Conservation (phyloP, 2,329 filamentous ascomycete species). For the Akanthomyces uredinophilus region DNA sequence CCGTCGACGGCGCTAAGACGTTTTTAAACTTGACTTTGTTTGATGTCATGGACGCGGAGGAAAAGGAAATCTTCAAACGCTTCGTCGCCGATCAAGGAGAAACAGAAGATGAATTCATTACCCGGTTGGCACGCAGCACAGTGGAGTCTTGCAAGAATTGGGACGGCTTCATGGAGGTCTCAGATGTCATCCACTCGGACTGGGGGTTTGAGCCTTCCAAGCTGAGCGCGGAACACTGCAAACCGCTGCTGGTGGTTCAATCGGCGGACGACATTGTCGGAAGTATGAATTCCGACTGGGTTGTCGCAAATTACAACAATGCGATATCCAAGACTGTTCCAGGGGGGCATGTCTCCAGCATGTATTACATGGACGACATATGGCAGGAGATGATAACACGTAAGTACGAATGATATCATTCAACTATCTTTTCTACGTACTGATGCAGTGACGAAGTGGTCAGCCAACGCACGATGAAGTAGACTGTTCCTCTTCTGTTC, state of each 20-base stretch:
- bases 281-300: conserved; percentile 18
- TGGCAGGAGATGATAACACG: conserved; percentile 16
- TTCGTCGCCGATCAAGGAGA: conserved; percentile 11
- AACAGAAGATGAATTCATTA: conserved; percentile 15
- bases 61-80: conserved; percentile 10
- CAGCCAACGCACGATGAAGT: neutral
- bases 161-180: conserved; percentile 23
- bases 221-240: conserved; percentile 18
- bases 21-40: conserved; percentile 17
- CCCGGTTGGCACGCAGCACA: conserved; percentile 11
- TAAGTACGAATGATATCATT: neutral
- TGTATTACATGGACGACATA: conserved; percentile 21
- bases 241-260: conserved; percentile 19
- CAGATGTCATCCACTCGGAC: conserved; percentile 21
- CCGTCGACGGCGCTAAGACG: conserved; percentile 15
- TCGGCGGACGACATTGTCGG: conserved; percentile 19
- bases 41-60: conserved; percentile 16
- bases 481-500: too few species aligned
- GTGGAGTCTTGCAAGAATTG: conserved; percentile 18
- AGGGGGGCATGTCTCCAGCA: conserved; percentile 19
- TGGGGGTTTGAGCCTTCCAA: conserved; percentile 20
- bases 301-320: conserved; percentile 18
- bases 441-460: neutral
- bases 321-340: conserved; percentile 17
- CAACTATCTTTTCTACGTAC: neutral